Conservation (phyloP, 2,329 filamentous ascomycete genomes). For the Lasiodiplodia gonubiensis region DNA sequence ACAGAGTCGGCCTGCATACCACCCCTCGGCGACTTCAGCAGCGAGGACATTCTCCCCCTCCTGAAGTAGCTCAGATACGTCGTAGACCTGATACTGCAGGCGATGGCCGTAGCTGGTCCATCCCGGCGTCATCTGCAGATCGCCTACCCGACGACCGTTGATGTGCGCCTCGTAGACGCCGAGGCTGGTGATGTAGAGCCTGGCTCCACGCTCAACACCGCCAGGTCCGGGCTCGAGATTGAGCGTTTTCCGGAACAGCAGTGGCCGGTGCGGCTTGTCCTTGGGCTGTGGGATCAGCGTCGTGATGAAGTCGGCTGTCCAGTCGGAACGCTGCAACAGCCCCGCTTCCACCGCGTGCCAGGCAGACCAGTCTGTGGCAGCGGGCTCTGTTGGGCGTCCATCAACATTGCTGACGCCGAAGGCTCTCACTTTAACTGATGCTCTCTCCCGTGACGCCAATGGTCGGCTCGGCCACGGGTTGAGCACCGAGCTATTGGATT, state of each 20-base stretch:
- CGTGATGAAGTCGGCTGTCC: conserved; percentile 38
- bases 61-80: conserved; percentile 53
- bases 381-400: conserved; percentile 7
- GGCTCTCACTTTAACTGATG: conserved; percentile 39
- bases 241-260: conserved; percentile 44
- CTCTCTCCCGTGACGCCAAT: conserved; percentile 38
- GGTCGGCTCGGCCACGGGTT: conserved; percentile 53
- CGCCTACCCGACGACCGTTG: conserved; percentile 32
- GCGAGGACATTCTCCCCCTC: conserved; percentile 48
- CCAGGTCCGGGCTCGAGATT: conserved; percentile 12
- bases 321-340: conserved; percentile 41
- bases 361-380: conserved; percentile 40
- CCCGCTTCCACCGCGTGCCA: conserved; percentile 41
- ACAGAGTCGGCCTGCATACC: conserved; percentile 53
- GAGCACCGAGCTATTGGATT: conserved; percentile 48
- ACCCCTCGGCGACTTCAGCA: conserved; percentile 56
- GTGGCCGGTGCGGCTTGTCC: conserved; percentile 38
- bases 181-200: conserved; percentile 34
- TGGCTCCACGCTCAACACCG: conserved; percentile 19
- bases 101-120: conserved; percentile 60
- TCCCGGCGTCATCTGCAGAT: conserved; percentile 53
- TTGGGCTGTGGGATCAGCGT: conserved; percentile 32
- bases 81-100: conserved; percentile 60
- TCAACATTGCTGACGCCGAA: conserved; percentile 29
- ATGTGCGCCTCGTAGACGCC: conserved; percentile 33